Conservation (phyloP, 1,139 yeast genomes). For the Magnusiomyces clavatus region DNA sequence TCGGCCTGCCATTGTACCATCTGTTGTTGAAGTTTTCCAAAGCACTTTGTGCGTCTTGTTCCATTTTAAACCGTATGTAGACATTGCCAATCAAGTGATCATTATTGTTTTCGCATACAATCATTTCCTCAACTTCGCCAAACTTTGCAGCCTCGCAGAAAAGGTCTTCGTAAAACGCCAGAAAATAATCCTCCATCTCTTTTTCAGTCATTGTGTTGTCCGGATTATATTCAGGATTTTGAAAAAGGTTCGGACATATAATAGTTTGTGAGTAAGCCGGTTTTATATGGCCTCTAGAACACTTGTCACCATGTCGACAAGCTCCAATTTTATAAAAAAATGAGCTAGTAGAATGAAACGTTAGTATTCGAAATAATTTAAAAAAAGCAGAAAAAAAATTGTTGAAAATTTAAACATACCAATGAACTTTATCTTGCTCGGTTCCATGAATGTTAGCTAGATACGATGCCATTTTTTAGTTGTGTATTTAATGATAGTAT, state of each 20-base stretch:
- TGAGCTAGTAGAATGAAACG: conserved; percentile 27
- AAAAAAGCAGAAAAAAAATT: background rate
- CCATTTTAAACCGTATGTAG: conserved; percentile 52
- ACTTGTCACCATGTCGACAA: conserved; percentile 87
- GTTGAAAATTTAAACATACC: conserved; percentile 26
- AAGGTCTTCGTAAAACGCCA: conserved; percentile 64
- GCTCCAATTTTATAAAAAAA: conserved; percentile 86
- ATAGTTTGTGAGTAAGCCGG: conserved; percentile 66
- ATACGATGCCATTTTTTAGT: conserved; percentile 28
- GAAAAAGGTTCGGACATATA: conserved; percentile 60
- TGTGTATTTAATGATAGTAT: background rate
- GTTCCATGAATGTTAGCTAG: conserved; percentile 37
- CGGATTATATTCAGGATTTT: conserved; percentile 44
- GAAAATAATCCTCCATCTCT: conserved; percentile 49
- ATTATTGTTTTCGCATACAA: conserved; percentile 77
- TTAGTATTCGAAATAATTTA: conserved; percentile 11
- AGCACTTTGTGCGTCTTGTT: conserved; percentile 55
- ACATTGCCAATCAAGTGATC: conserved; percentile 82
- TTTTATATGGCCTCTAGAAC: conserved; percentile 67
- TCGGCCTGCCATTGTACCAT: conserved; percentile 78
- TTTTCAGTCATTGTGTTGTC: conserved; percentile 26
- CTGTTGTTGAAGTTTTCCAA: conserved; percentile 57
- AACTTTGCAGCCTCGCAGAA: conserved; percentile 55
- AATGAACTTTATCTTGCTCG: conserved; percentile 38
- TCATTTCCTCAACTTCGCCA: conserved; percentile 56